Conservation (phyloP, 805 yeast species). For the Starmerella cellae region DNA sequence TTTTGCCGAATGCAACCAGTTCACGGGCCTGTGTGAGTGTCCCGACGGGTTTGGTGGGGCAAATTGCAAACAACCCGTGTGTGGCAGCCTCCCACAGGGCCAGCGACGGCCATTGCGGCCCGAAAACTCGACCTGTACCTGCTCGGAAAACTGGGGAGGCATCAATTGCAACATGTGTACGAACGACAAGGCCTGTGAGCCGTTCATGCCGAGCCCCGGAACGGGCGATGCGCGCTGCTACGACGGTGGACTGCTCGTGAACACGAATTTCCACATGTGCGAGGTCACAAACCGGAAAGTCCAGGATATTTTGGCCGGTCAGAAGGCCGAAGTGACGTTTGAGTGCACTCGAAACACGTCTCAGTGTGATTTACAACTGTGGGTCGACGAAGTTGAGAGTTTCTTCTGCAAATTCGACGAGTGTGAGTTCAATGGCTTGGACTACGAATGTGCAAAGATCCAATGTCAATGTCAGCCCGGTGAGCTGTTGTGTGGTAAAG, state of each 20-base stretch:
- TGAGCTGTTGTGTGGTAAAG: conserved; percentile 84
- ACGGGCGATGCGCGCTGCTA: conserved; percentile 75
- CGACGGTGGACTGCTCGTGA: conserved; percentile 68
- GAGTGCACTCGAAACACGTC: conserved; percentile 59
- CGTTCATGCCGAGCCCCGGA: conserved; percentile 60
- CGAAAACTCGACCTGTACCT: conserved; percentile 45
- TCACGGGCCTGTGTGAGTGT: conserved; percentile 86
- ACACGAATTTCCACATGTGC: conserved; percentile 78
- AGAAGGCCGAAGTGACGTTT: conserved; percentile 83
- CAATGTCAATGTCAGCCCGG: conserved; percentile 87
- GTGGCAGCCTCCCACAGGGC: conserved; percentile 68
- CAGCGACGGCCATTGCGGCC: conserved; percentile 45
- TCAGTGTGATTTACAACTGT: conserved; percentile 80
- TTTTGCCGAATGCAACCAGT: conserved; percentile 75
- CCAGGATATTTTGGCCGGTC: conserved; percentile 62
- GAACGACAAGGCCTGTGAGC: conserved; percentile 60
- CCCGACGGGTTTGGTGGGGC: conserved; percentile 85
- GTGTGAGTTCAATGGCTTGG: conserved; percentile 60
- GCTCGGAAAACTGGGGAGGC: conserved; percentile 84
- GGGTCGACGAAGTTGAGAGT: conserved; percentile 85
- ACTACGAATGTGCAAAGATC: conserved; percentile 63
- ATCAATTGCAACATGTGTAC: conserved; percentile 81
- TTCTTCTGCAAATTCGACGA: conserved; percentile 71
- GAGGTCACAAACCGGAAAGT: conserved; percentile 83
- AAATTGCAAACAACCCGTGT: conserved; percentile 76